Evolutionary conservation across 2,329 filamentous ascomycete species (phyloP), one percentile per base, ranked within the genome.

Genomic region (Colletotrichum melonis): DNA sequence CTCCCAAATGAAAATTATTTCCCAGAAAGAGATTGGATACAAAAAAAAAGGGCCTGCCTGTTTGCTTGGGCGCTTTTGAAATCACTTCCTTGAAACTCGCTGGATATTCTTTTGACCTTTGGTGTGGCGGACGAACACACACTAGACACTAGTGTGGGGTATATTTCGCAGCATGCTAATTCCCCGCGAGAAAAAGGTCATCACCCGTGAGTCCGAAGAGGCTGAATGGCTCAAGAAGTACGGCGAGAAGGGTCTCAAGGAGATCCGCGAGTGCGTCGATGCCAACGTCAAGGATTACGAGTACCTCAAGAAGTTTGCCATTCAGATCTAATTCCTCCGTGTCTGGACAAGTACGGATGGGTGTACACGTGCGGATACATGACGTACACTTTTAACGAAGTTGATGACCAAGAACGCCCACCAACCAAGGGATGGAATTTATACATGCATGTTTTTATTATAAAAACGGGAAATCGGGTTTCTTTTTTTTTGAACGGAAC

Each of bases 301-400:
- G 82, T 95, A 95, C 80, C 84, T 97, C 82, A 95, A 93, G 88
- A 88, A 90, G 78, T 97, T 94, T 83, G 91, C 91, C 74, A 87
- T 95, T 79, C 89, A 90, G 82, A 85, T 90, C 74, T 90, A 82
- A 22, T 22, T 22, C 22, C 22, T 22, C 22, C 22, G 22, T 22
- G 22, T 22, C 22, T 22, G 22, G 14, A 42, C 16, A 1, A 6
- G 16, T 16, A 42, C 14, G 38, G 14, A 5, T 14, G 38, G 38
- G 4, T 16, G 6, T 42, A 42, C 16, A 42, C 38, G 38, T 42
- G 8, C 38, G 38, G 38, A 32, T 52, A 38, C 28, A 56, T 22
- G 16, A 30, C 38, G 26, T 22, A 24, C 46, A 66, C 28, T 30
- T 28, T 65, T 73, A 11, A 73, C 56, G 71, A 73, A 52, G 55